These are phyloP conservation scores for Monosporascus ibericus DNA, from an alignment of 2,329 filamentous ascomycete genomes.

Conservation along the genomic window DNA sequence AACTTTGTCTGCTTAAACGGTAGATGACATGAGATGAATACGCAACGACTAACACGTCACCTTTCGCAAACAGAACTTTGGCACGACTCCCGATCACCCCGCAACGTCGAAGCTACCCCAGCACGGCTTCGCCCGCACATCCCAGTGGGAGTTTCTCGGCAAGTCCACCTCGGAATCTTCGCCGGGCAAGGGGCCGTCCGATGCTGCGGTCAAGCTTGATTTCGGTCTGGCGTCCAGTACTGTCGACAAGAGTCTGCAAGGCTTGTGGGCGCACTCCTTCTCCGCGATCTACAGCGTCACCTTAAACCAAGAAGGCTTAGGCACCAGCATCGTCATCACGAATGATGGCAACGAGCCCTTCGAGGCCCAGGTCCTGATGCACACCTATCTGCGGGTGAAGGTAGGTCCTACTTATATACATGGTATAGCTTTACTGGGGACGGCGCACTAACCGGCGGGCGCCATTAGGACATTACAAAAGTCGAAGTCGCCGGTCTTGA, in stretches of 20 bases:
- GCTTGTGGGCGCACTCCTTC: slow-evolving; percentile 81
- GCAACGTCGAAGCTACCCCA: slow-evolving; percentile 77
- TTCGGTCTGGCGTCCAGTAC: slow-evolving; percentile 78
- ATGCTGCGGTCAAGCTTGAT: slow-evolving; percentile 83
- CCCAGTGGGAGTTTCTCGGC: slow-evolving; percentile 88
- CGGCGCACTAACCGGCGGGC: background rate
- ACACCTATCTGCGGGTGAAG: slow-evolving; percentile 80
- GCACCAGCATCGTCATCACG: slow-evolving; percentile 77
- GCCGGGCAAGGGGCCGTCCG: slow-evolving; percentile 46
- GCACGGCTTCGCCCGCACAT: slow-evolving; percentile 90
- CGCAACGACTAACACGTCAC: background rate
- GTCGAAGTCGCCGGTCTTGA: slow-evolving; percentile 71
- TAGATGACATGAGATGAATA: background rate
- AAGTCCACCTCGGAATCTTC: slow-evolving; percentile 69
- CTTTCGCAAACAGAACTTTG: slow-evolving; percentile 62
- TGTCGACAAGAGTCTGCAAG: slow-evolving; percentile 59
- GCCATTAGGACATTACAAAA: slow-evolving; percentile 66
- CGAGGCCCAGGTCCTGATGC: slow-evolving; percentile 86
- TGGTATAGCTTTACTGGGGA: too few relatives aligned
- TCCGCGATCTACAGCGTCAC: slow-evolving; percentile 91
- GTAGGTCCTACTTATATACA: slow-evolving; percentile 41
- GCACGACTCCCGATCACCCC: slow-evolving; percentile 68
- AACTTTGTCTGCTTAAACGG: background rate
- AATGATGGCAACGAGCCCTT: slow-evolving; percentile 80
- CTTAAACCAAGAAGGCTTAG: slow-evolving; percentile 65